Evolutionary conservation across 176 grass and related monocot species (phyloP), one percentile per base, ranked within the genome.

Genomic region (Aegilops bicornis): DNA sequence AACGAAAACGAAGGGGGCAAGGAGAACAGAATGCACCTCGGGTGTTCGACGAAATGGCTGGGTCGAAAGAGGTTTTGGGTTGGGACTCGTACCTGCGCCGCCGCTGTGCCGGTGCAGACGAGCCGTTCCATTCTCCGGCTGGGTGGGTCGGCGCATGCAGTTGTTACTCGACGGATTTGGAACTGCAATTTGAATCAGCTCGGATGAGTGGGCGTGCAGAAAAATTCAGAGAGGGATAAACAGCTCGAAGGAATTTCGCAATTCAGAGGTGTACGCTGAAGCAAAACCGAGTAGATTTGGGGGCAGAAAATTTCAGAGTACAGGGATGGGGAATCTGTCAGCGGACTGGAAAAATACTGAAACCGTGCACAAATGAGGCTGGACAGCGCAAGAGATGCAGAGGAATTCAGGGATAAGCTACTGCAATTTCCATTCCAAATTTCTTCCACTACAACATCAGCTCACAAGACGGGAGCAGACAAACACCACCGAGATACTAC

Each of bases 21-120:
- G 0, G 0, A 10, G 16, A 22, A 39, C 9, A 0, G 0, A 11
- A 32, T 36, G 69, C 27, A 6, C 7, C 10, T 6, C 9, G n/a
- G 48, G 56, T 70, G 78, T 2, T 89, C 27, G 88, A 81, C 48
- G 70, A 86, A 89, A 86, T 81, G 1, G 1, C 15, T 10, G 1
- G 7, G 7, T 2, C 0, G 17, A 16, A 12, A 65, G 3, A 2
- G n/a, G 39, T 4, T 75, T 7, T 1, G 35, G 24, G 9, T 35
- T 10, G 2, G 15, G 40, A 23, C 2, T 14, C 74, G 87, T 73
- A 84, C 75, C 75, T 52, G 50, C 1, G 24, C 7, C 2, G 25
- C 19, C 13, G 29, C 13, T 0, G 2, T 15, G 22, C 19, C 11
- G 11, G 27, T 11, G 64, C 2, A 12, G 10, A 12, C 4, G 24